phyloP scores from a whole-genome alignment of 1,284 basidiomycete genomes.

The Rhodotorula sp. region DNA sequence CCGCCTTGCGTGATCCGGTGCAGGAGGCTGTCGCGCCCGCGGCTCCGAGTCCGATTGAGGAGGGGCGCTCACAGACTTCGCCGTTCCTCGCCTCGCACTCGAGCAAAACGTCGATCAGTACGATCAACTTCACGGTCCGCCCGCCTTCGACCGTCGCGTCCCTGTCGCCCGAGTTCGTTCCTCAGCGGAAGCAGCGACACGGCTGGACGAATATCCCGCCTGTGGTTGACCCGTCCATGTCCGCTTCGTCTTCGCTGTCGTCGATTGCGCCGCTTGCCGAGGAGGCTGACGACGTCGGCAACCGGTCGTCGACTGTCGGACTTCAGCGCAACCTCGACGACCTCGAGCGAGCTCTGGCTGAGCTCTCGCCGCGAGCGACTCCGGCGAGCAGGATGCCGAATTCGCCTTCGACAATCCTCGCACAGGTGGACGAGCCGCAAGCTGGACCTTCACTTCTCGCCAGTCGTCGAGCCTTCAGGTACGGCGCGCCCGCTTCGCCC shows the following conservation, averaged over 20 bases:
- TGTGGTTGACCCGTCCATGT: slow-evolving; percentile 24
- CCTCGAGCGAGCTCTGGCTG: slow-evolving; percentile 41
- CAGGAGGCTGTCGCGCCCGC: not conserved
- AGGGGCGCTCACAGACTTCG: not conserved
- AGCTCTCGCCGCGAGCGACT: slow-evolving; percentile 37
- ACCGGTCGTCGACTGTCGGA: slow-evolving; percentile 34
- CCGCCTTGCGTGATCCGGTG: not conserved
- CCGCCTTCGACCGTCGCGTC: slow-evolving; percentile 29
- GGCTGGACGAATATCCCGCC: slow-evolving; percentile 27
- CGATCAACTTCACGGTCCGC: slow-evolving; percentile 28
- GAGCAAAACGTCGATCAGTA: slow-evolving; percentile 21
- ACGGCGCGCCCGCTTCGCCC: slow-evolving; percentile 11
- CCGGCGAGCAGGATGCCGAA: not conserved
- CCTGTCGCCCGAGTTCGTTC: slow-evolving; percentile 26
- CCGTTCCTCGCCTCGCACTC: slow-evolving; percentile 24
- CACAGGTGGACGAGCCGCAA: not conserved
- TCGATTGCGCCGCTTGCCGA: slow-evolving; percentile 22
- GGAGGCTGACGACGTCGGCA: not conserved
- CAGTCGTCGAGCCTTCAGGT: slow-evolving; percentile 16
- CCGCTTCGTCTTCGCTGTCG: slow-evolving; percentile 22
- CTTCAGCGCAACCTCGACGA: slow-evolving; percentile 43
- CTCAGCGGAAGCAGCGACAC: slow-evolving; percentile 25
- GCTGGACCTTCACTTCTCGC: slow-evolving; percentile 1
- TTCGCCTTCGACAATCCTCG: slow-evolving; percentile 6
- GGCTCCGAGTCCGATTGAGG: not conserved